A percentile compares a stretch with the other conserved stretches of the same genome.
phyloP scores from a whole-genome alignment of 140 eudicot species.

The Anethum foeniculum region DNA sequence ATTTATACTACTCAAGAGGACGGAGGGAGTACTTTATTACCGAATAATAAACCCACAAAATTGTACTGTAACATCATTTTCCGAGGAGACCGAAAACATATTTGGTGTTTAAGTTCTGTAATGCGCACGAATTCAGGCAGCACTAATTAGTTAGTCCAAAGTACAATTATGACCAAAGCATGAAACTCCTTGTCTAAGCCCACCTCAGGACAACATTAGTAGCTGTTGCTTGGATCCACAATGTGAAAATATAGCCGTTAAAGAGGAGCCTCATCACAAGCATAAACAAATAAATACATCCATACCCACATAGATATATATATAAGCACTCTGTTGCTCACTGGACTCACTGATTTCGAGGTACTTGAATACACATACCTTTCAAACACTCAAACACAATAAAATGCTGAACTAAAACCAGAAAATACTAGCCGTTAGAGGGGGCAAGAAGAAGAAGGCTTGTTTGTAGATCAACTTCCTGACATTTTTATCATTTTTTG shows the following conservation, averaged over 20 bases:
- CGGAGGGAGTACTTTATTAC: no score
- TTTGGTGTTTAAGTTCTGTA: background rate
- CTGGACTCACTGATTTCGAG: background rate
- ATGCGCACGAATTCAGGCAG: background rate
- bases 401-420: background rate
- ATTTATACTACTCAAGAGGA: no score
- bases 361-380: background rate
- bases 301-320: background rate
- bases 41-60: no score
- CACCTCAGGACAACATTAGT: background rate
- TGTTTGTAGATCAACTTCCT: slow-evolving; percentile 8
- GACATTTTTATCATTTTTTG: slow-evolving; percentile 18
- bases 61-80: no score
- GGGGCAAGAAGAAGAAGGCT: slow-evolving; percentile 10
- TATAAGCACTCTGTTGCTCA: background rate
- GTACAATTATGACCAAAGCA: background rate
- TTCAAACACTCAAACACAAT: background rate
- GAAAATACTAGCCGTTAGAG: slow-evolving; percentile 44
- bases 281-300: background rate
- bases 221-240: background rate
- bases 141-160: background rate
- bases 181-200: background rate
- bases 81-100: no score
- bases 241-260: background rate
- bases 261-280: slow-evolving; percentile 4